Base-by-base conservation (phyloP, 2,329 filamentous ascomycete species). In the Rhinocladiella similis region DNA sequence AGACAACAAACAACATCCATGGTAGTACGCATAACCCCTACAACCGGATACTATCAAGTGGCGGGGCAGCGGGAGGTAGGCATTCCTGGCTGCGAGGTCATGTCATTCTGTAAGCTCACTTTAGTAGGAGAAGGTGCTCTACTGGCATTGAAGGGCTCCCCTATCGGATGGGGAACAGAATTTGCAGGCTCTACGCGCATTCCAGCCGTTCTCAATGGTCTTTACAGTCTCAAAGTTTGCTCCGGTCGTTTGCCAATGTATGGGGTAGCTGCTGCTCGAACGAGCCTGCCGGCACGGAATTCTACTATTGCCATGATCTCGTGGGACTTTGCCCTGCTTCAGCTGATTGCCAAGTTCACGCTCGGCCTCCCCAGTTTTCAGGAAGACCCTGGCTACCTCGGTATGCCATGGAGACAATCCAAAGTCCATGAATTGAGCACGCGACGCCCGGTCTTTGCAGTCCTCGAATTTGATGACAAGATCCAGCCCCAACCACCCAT, bases 1-100 rank as follows among this genome's bases (percentile, higher is more conserved):
- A 75, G 25, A 71, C 69, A 3, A 58, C 70, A 6, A 76, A 76
- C 50, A 74, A 76, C 59, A 61, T 77, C 4, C 72, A 74, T 36
- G 73, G 74, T 4, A 65, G 72, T 9, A 75, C 72, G 1, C 56
- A 72, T 12, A 77, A 76, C 54, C 75, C 75, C 0, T 62, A 65
- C 51, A 70, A 70, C 49, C 65, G 60, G 3, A 46, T 47, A 3
- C 45, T 73, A 3, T 68, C 67, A 0, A 63, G 69, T 5, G 72
- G 72, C 16, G 72, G 72, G 0, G 69, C 67, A 14, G 72, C 70
- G 9, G 72, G 72, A 19, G 72, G 71, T 50, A 54, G 10, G 51
- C n/a, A 12, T 25, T 43, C 14, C 2, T 18, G 16, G 39, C 29
- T 20, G 36, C 13, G 41, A 18, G 25, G 18, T 38, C 22, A 7